Evolutionary conservation across 2,329 filamentous ascomycete species (phyloP).

Genomic region (Xylariaceae sp.): DNA sequence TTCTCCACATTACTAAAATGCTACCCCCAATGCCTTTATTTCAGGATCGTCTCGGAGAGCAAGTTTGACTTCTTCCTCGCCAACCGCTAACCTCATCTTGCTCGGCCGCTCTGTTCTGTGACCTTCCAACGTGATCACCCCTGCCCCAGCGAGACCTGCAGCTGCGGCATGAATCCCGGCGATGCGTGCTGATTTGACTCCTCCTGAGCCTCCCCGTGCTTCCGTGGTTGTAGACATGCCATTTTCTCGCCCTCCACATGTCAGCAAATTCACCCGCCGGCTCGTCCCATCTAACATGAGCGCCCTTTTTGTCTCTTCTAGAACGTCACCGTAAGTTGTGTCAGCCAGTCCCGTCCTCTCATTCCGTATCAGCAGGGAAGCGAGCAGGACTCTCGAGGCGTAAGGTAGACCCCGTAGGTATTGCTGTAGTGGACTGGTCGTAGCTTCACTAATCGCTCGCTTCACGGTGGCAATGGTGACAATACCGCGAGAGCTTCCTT

Average conservation of each 20-base stretch:
- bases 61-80: conserved; percentile 84
- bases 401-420: conserved; percentile 80
- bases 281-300: conserved; percentile 57
- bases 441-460: conserved; percentile 91
- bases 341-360: conserved; percentile 82
- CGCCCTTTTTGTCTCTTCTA: conserved; percentile 78
- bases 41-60: conserved; percentile 87
- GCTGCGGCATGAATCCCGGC: conserved; percentile 63
- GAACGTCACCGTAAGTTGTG: conserved; percentile 80
- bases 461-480: conserved; percentile 94
- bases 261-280: conserved; percentile 58
- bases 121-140: conserved; percentile 79
- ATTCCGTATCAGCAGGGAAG: conserved; percentile 73
- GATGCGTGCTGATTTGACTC: conserved; percentile 20
- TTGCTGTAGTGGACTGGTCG: conserved; percentile 85
- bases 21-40: conserved; percentile 72
- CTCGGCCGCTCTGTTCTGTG: conserved; percentile 79
- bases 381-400: conserved; percentile 78
- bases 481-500: conserved; percentile 41
- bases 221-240: conserved; percentile 21
- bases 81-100: conserved; percentile 79
- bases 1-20: conserved; percentile 26
- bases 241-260: conserved; percentile 28
- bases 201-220: no score
- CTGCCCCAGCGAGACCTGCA: conserved; percentile 79